Evolutionary conservation across 148 eudicot species (phyloP).

Genomic region (Cornus kousa): DNA sequence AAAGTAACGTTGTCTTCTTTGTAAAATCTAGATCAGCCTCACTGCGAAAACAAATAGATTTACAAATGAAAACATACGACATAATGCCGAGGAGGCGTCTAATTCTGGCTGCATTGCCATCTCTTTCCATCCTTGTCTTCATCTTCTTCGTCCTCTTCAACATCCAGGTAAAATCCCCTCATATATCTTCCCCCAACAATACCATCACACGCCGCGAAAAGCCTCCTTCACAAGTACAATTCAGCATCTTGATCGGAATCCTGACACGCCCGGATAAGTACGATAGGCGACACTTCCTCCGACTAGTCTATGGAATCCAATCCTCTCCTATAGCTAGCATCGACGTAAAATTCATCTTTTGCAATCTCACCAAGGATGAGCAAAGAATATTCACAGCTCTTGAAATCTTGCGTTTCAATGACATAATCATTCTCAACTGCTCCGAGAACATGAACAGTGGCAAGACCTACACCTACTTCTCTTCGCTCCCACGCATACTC

Average conservation of each 20-base stretch:
- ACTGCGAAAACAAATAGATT: neutral
- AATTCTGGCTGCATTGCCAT: constrained; percentile 20
- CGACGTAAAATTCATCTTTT: constrained; percentile 50
- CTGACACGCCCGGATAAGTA: constrained; percentile 40
- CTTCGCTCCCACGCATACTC: constrained; percentile 42
- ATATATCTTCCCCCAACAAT: constrained; percentile 13
- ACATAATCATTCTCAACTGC: constrained; percentile 54
- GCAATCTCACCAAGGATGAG: constrained; percentile 51
- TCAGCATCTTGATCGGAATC: constrained; percentile 50
- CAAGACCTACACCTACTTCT: constrained; percentile 54
- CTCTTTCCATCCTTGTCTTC: constrained; percentile 22
- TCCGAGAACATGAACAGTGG: constrained; percentile 56
- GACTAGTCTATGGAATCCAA: constrained; percentile 52
- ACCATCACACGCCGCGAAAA: neutral
- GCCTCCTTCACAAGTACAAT: constrained; percentile 8
- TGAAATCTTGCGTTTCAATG: constrained; percentile 51
- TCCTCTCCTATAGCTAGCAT: constrained; percentile 31
- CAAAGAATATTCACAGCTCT: constrained; percentile 34
- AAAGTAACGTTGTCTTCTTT: neutral
- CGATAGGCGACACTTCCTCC: constrained; percentile 54
- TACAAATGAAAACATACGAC: neutral
- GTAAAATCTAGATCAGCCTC: constrained; percentile 1
- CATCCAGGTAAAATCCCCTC: constrained; percentile 26
- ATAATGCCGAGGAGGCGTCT: constrained; percentile 17
- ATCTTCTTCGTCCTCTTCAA: constrained; percentile 31